Evolutionary conservation across 2,329 filamentous ascomycete genomes (phyloP).

Genomic region (Simplicillium sp.): DNA sequence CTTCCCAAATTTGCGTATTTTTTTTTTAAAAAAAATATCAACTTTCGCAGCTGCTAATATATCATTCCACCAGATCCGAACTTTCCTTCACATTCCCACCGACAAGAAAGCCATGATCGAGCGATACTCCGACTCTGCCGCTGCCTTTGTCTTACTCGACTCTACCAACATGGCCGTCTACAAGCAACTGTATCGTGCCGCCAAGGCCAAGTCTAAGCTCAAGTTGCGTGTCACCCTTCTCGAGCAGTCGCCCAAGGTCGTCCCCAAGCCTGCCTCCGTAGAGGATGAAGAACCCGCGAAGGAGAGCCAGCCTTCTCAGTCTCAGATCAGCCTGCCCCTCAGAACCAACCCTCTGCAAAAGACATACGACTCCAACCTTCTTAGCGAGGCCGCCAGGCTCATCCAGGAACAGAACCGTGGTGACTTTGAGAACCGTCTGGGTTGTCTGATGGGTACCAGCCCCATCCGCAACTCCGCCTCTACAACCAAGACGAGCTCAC

Average conservation of each 20-base stretch:
- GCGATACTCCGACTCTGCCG: slow-evolving; percentile 91
- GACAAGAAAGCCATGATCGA: slow-evolving; percentile 55
- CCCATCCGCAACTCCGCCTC: background rate
- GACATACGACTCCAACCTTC: slow-evolving; percentile 14
- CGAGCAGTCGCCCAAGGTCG: slow-evolving; percentile 18
- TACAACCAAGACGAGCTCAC: background rate
- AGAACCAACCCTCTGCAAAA: slow-evolving; percentile 14
- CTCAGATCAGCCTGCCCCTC: slow-evolving; percentile 13
- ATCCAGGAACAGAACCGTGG: slow-evolving; percentile 12
- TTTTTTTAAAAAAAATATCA: background rate
- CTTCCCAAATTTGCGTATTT: background rate
- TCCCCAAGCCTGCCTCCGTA: slow-evolving; percentile 34
- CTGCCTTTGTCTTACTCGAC: slow-evolving; percentile 70
- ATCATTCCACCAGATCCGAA: slow-evolving; percentile 20
- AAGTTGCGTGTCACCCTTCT: slow-evolving; percentile 64
- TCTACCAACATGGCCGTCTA: slow-evolving; percentile 72
- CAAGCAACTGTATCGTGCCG: slow-evolving; percentile 93
- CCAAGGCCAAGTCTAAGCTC: slow-evolving; percentile 96
- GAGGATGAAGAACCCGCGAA: slow-evolving; percentile 30
- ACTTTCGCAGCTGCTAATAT: slow-evolving; percentile 3
- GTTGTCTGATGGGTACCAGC: slow-evolving; percentile 12
- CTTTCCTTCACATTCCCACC: slow-evolving; percentile 22
- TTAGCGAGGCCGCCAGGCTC: slow-evolving; percentile 17
- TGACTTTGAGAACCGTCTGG: slow-evolving; percentile 17
- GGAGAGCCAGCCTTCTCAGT: slow-evolving; percentile 11